A percentile compares a stretch with the other conserved stretches of the same genome.
Evolutionary conservation across 2,329 filamentous ascomycete genomes (phyloP).

Genomic region (Hypocreales sp.): DNA sequence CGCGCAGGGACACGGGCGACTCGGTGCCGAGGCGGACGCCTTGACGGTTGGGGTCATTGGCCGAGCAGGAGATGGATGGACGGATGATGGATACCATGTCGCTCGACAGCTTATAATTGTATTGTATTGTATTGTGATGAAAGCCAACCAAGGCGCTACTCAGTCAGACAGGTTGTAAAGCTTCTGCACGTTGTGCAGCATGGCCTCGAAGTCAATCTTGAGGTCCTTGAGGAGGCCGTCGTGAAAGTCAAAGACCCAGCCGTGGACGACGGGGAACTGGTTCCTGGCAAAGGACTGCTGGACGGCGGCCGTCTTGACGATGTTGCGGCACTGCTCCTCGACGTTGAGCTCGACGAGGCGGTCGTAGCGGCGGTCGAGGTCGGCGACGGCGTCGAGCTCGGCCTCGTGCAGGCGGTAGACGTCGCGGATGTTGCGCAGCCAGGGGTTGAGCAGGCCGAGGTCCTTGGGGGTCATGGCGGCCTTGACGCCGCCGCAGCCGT

Average conservation of each 20-base stretch:
- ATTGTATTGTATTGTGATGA: too few species aligned
- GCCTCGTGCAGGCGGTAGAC: conserved; percentile 56
- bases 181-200: conserved; percentile 44
- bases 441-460: conserved; percentile 55
- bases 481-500: conserved; percentile 63
- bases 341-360: conserved; percentile 78
- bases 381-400: conserved; percentile 48
- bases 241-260: conserved; percentile 57
- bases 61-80: background rate
- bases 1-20: conserved; percentile 24
- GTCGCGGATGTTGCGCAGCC: conserved; percentile 60
- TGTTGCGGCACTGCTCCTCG: conserved; percentile 56
- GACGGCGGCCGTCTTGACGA: conserved; percentile 70
- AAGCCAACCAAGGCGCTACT: too few species aligned
- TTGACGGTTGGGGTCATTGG: conserved; percentile 3
- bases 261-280: conserved; percentile 53
- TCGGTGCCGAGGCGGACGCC: conserved; percentile 13
- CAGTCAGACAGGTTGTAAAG: conserved; percentile 40
- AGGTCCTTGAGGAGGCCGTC: conserved; percentile 52
- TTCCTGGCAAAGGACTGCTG: conserved; percentile 52
- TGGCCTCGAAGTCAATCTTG: conserved; percentile 43
- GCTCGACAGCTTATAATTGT: too few species aligned
- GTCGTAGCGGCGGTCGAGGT: conserved; percentile 45
- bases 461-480: conserved; percentile 59
- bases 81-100: too few species aligned